Evolutionary conservation across 176 grass and related monocot species (phyloP), one percentile per base, ranked within the genome.

Genomic region (Hordeum marinum): DNA sequence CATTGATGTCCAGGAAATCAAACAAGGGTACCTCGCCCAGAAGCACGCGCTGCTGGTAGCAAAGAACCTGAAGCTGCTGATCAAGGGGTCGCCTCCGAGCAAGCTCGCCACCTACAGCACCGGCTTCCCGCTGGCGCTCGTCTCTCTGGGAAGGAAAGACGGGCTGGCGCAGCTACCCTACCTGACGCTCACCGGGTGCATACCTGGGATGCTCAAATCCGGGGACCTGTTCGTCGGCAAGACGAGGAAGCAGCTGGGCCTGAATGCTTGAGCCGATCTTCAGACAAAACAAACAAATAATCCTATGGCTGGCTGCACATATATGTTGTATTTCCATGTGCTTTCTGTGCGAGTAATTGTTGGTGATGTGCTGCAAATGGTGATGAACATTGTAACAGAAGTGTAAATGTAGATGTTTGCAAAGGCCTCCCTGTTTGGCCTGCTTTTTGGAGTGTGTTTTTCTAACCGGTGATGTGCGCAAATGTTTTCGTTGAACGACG

Each of bases 121-220:
- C 0, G 78, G 74, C 17, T 89, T 11, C 71, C 62, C 75, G 2
- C 3, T 94, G 42, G 86, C 88, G 18, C 29, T 94, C 15, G 81
- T 94, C n/a, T 91, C 89, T 21, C 80, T 94, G 0, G 92, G 89
- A 89, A 77, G 92, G 80, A 94, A 91, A 1, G 84, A 91, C 72
- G 92, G 79, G 3, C 6, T 94, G 76, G 86, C 80, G 11, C 89
- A 94, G 50, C 52, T 94, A 1, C 92, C 92, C 0, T 87, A 60
- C 41, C 6, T 81, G 70, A 91, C 92, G 5, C 15, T 91, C 23
- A 69, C 55, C 15, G 92, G 92, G 20, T 77, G 83, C 54, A 31
- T 94, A 65, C 79, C 92, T 8, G 92, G 89, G 42, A 87, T 12
- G 21, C 65, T 94, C 27, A 94, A 94, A 61, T 94, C 92, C 12